Percentiles rank a stretch among this genome's conserved stretches.
Evolutionary conservation across 1,284 basidiomycete species (phyloP).

Genomic region (Ustilago trichophora): DNA sequence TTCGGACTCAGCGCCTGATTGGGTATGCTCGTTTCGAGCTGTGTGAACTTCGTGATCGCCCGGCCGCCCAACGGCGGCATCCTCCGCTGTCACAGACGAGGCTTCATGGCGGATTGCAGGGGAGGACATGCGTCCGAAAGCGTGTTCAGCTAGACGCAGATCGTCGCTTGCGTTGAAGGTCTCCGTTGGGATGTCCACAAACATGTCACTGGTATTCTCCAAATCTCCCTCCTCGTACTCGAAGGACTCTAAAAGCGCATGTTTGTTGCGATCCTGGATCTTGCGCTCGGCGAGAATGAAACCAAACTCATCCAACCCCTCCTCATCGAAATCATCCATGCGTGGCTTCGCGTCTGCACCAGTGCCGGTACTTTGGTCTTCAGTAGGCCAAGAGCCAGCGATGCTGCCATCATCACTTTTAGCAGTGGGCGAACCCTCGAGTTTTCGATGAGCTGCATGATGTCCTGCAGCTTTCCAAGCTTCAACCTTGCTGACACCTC

Average conservation of each 20-base stretch:
- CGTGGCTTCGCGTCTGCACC: not conserved
- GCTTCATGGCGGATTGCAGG: not conserved
- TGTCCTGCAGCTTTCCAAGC: constrained; percentile 42
- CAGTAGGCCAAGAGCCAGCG: constrained; percentile 15
- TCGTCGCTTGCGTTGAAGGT: constrained; percentile 27
- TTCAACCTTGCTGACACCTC: constrained; percentile 34
- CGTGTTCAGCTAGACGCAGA: constrained; percentile 22
- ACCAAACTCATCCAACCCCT: constrained; percentile 37
- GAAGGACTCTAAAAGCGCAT: not conserved
- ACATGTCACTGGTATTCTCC: not conserved
- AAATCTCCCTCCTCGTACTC: not conserved
- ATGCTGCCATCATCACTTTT: not conserved
- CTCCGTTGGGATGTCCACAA: constrained; percentile 7
- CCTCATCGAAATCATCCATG: not conserved
- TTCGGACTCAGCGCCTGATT: not conserved
- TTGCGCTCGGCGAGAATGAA: constrained; percentile 26
- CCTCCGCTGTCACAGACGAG: not conserved
- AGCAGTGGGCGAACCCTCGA: too few species aligned
- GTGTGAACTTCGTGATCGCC: not conserved
- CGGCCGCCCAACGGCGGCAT: not conserved
- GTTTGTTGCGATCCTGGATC: constrained; percentile 3
- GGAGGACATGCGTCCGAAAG: constrained; percentile 33
- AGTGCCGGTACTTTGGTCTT: not conserved
- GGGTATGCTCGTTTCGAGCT: not conserved
- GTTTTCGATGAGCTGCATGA: not conserved